Conservation (phyloP, 202 grass and related monocot genomes). For the Tripidium arundinaceum region DNA sequence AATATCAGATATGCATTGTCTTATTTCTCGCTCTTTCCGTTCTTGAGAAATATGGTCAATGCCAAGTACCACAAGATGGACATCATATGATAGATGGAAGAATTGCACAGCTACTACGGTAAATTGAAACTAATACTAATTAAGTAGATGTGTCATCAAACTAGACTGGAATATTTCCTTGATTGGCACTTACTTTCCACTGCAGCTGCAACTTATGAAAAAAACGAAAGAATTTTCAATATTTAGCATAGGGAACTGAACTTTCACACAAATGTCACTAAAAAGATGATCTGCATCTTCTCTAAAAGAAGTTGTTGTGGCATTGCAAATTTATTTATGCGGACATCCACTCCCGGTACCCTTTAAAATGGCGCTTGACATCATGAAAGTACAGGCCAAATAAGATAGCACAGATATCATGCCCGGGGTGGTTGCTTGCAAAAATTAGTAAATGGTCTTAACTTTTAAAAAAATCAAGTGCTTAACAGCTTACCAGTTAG, state of each 20-base stretch:
- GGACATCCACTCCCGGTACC: too few species aligned
- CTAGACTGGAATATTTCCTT: too few species aligned
- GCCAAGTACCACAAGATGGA: background rate
- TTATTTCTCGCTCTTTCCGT: background rate
- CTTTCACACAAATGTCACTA: background rate
- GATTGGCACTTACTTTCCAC: background rate
- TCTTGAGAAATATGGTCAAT: background rate
- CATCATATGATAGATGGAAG: background rate
- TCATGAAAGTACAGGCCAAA: background rate
- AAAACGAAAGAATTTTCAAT: background rate
- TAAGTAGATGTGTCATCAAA: too few species aligned
- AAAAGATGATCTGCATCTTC: background rate
- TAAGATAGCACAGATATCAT: background rate
- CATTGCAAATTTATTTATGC: too few species aligned
- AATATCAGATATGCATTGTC: background rate
- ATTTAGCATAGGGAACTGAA: background rate
- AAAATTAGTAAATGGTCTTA: constrained; percentile 7
- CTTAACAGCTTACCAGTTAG: background rate
- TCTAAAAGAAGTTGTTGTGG: background rate
- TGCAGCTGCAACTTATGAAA: background rate
- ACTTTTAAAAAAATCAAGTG: too few species aligned
- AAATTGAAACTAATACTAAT: background rate
- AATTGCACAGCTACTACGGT: background rate
- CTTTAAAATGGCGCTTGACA: background rate
- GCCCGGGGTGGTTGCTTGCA: background rate